Base-by-base conservation (phyloP, 2,329 filamentous ascomycete genomes). In the Mariannaea elegans region DNA sequence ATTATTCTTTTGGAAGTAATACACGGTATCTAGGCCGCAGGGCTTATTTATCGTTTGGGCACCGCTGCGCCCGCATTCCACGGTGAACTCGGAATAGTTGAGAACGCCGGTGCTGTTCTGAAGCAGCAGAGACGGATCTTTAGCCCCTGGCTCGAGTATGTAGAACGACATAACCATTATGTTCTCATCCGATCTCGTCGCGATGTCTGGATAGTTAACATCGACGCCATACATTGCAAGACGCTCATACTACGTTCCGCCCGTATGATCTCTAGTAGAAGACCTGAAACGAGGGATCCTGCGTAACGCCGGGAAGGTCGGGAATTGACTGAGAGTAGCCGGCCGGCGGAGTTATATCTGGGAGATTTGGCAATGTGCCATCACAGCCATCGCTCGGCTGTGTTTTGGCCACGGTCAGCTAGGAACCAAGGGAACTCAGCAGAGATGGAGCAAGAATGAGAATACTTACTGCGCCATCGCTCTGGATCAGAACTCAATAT, bases 221-320 rank as follows among this genome's bases (percentile, higher is more conserved):
- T 47, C n/a, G 24, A 34, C 27, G 44, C 44, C 44, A 34, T 47
- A 47, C 44, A 47, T 47, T 18, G 44, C 44, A 34, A 47, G 44
- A 14, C 44, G n/a, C 18, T 47, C 44, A 12, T 19, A 9, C 44
- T 23, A 47, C 12, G 42, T 46, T 23, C 44, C 44, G 10, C 27
- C 27, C 24, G 44, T 47, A 23, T 32, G 44, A 47, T 47, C 44
- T 47, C 44, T 47, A 23, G 27, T 18, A 18, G 24, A 47, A 23
- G 27, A 47, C 44, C 2, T 14, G 44, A 9, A 47, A 47, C 10
- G 44, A 47, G n/a, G 44, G 27, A 23, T 47, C 44, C 44, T 47
- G 44, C 9, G 27, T 32, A 19, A 47, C 29, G 13, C 31, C 44
- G 24, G 44, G 44, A 32, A 47, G 44, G 27, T 47, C 44, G 4